Conservation (phyloP, 495 filamentous ascomycete species). For the Penicillium cosmopolitanum region DNA sequence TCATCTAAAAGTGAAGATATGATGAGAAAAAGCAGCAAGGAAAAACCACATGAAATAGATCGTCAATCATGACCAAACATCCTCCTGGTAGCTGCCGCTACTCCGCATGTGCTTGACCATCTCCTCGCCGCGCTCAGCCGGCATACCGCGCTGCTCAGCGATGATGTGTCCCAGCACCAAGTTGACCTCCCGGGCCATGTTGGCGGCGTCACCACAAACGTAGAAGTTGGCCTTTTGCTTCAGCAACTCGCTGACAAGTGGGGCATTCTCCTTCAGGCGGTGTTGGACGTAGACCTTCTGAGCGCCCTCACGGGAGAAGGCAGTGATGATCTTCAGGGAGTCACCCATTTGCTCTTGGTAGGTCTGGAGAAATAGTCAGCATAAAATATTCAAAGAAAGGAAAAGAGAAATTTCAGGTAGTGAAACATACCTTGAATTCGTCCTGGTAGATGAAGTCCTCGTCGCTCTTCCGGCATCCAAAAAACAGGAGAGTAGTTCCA, state of each 20-base stretch:
- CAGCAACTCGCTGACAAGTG: slow-evolving; percentile 86
- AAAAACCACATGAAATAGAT: slow-evolving; percentile 21
- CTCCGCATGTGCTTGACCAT: slow-evolving; percentile 94
- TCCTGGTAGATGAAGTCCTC: slow-evolving; percentile 94
- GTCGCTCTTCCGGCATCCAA: slow-evolving; percentile 79
- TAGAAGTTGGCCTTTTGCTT: slow-evolving; percentile 94
- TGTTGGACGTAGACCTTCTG: slow-evolving; percentile 99
- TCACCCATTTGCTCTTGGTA: slow-evolving; percentile 83
- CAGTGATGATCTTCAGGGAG: slow-evolving; percentile 83
- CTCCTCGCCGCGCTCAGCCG: slow-evolving; percentile 86
- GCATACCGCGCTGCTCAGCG: slow-evolving; percentile 75
- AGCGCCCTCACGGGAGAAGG: slow-evolving; percentile 81
- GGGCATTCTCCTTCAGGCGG: slow-evolving; percentile 77
- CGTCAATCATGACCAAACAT: slow-evolving; percentile 79
- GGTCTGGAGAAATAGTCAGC: slow-evolving; percentile 53
- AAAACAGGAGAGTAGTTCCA: slow-evolving; percentile 90
- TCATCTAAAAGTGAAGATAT: slow-evolving; percentile 36
- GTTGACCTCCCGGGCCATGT: slow-evolving; percentile 98
- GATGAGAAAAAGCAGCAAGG: slow-evolving; percentile 24
- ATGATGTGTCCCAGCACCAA: slow-evolving; percentile 81
- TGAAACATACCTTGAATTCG: slow-evolving; percentile 84
- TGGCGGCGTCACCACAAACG: slow-evolving; percentile 96
- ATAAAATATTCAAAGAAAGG: background rate
- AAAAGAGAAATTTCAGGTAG: background rate
- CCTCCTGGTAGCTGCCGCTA: slow-evolving; percentile 95